A percentile compares a stretch with the other conserved stretches of the same genome.
phyloP scores from a whole-genome alignment of 2,329 filamentous ascomycete species.

The Fusarium devonianum region DNA sequence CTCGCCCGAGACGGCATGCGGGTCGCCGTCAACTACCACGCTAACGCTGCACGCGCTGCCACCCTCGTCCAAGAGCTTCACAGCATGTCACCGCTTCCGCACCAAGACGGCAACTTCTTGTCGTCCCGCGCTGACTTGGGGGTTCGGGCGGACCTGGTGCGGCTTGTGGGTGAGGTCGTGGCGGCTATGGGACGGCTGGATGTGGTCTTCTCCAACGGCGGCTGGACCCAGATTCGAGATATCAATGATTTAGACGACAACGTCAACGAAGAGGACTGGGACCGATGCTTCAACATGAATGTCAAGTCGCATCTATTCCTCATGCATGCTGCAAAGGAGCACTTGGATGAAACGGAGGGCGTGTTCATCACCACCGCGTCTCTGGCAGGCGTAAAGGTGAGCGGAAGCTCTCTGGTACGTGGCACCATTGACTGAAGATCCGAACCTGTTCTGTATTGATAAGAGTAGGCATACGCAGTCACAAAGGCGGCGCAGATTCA shows the following conservation, averaged over 20 bases:
- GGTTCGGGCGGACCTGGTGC: constrained; percentile 63
- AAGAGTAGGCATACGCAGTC: constrained; percentile 70
- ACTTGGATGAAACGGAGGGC: constrained; percentile 65
- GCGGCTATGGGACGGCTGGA: constrained; percentile 71
- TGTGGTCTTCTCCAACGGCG: constrained; percentile 78
- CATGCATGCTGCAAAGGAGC: constrained; percentile 60
- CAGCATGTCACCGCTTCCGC: constrained; percentile 49
- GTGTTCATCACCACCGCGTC: constrained; percentile 70
- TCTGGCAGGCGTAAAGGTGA: constrained; percentile 68
- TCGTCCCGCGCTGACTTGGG: constrained; percentile 73
- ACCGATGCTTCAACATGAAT: constrained; percentile 65
- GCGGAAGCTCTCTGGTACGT: constrained; percentile 65
- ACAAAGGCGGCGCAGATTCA: constrained; percentile 77
- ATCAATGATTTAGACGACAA: constrained; percentile 60
- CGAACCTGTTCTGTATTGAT: too few species aligned
- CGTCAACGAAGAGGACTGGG: constrained; percentile 65
- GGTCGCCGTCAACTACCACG: constrained; percentile 77
- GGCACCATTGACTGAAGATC: too few species aligned
- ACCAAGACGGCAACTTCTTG: constrained; percentile 46
- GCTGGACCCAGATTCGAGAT: constrained; percentile 58
- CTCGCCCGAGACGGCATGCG: constrained; percentile 74
- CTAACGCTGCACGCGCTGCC: constrained; percentile 65
- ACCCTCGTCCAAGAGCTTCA: constrained; percentile 64
- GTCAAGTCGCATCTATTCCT: constrained; percentile 69
- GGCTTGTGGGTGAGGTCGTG: constrained; percentile 66